Percentiles rank a stretch among this genome's conserved stretches.
Evolutionary conservation across 495 filamentous ascomycete genomes (phyloP).

Genomic region (Aspergillus campestris): DNA sequence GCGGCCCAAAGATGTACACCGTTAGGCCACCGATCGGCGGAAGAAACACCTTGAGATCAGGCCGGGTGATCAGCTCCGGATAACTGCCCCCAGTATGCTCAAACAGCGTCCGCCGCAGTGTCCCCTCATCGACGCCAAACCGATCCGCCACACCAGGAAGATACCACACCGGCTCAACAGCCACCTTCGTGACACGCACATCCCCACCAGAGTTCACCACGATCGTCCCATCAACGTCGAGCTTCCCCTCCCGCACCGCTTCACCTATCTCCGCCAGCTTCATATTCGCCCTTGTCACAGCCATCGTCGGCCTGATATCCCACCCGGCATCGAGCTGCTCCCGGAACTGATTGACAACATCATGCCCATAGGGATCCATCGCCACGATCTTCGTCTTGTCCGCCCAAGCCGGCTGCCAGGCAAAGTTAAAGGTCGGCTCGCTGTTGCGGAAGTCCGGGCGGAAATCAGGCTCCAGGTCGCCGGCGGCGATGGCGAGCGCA

Average conservation of each 20-base stretch:
- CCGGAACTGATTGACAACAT: slow-evolving; percentile 41
- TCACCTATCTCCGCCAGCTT: slow-evolving; percentile 88
- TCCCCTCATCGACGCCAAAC: slow-evolving; percentile 90
- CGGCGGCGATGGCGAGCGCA: slow-evolving; percentile 85
- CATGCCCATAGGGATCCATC: slow-evolving; percentile 91
- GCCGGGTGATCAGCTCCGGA: slow-evolving; percentile 84
- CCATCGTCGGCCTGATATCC: slow-evolving; percentile 94
- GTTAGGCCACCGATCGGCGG: slow-evolving; percentile 95
- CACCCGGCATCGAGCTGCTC: slow-evolving; percentile 53
- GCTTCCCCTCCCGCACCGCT: slow-evolving; percentile 66
- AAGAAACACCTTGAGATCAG: slow-evolving; percentile 91
- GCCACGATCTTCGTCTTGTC: slow-evolving; percentile 94
- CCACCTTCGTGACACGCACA: slow-evolving; percentile 91
- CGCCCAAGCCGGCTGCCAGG: slow-evolving; percentile 80
- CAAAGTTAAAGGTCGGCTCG: slow-evolving; percentile 80
- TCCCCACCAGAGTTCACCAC: slow-evolving; percentile 78
- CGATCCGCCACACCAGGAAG: slow-evolving; percentile 89
- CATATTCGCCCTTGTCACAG: slow-evolving; percentile 94
- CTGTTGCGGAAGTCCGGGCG: slow-evolving; percentile 92
- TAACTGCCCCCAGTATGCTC: slow-evolving; percentile 93
- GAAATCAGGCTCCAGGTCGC: slow-evolving; percentile 76
- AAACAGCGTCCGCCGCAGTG: slow-evolving; percentile 77
- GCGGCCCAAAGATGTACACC: slow-evolving; percentile 95
- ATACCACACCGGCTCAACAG: slow-evolving; percentile 95
- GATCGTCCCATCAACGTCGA: slow-evolving; percentile 84